Conservation (phyloP, 768 basidiomycete genomes). For the Termitomyces sp. region DNA sequence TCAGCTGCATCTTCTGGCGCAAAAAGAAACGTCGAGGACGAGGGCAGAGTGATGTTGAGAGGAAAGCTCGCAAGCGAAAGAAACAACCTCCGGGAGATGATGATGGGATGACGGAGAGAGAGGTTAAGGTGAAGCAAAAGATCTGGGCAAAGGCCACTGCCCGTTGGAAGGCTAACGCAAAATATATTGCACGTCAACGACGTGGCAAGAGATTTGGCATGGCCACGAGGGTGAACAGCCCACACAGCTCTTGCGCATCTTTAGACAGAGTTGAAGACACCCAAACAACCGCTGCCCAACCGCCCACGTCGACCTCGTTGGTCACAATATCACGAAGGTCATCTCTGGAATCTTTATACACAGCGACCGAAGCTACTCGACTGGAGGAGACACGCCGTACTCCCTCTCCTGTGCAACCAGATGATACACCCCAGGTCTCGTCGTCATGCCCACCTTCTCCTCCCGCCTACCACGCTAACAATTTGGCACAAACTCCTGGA, state of each 20-base stretch:
- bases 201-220: conserved; percentile 36
- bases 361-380: background rate
- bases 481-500: conserved; percentile 10
- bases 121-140: conserved; percentile 48
- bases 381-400: background rate
- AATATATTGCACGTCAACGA: conserved; percentile 58
- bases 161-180: conserved; percentile 65
- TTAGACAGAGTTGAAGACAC: conserved; percentile 8
- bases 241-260: conserved; percentile 23
- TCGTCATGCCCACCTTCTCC: conserved; percentile 15
- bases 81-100: conserved; percentile 20
- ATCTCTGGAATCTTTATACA: conserved; percentile 22
- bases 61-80: conserved; percentile 31
- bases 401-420: conserved; percentile 11
- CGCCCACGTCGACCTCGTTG: conserved; percentile 16
- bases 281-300: conserved; percentile 1
- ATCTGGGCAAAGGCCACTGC: conserved; percentile 64
- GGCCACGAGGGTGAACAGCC: conserved; percentile 20
- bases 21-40: conserved; percentile 32
- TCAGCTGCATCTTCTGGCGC: conserved; percentile 60
- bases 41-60: conserved; percentile 49
- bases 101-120: conserved; percentile 36
- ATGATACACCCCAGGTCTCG: conserved; percentile 11
- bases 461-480: conserved; percentile 43
- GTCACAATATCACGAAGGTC: conserved; percentile 25